These are phyloP conservation scores for Arabidopsis lyrata DNA, from an alignment of 441 rosid species.

Conservation along the genomic window DNA sequence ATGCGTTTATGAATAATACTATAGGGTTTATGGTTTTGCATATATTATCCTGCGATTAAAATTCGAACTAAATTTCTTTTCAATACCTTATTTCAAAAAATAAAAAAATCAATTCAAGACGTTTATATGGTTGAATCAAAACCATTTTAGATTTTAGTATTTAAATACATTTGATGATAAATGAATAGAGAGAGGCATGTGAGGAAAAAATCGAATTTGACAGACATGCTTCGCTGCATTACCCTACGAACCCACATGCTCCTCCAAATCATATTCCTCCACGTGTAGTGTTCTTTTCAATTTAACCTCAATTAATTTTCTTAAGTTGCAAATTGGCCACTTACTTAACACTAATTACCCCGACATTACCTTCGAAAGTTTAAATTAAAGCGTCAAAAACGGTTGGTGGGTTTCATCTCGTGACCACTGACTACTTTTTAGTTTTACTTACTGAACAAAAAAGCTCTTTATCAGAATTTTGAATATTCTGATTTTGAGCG, in stretches of 20 bases:
- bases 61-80: too few relatives aligned
- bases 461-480: constrained; percentile 10
- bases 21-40: constrained; percentile 2
- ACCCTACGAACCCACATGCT: constrained; percentile 35
- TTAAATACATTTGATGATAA: not conserved
- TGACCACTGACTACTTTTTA: constrained; percentile 41
- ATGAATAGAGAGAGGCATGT: constrained; percentile 20
- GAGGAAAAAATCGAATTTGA: constrained; percentile 22
- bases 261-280: constrained; percentile 27
- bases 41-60: not conserved
- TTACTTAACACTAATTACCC: constrained; percentile 10
- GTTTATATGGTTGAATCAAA: not conserved
- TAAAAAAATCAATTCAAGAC: not conserved
- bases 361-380: constrained; percentile 36
- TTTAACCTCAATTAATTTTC: not conserved
- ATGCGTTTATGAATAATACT: constrained; percentile 23
- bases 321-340: constrained; percentile 38
- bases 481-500: not conserved
- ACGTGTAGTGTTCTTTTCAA: constrained; percentile 15
- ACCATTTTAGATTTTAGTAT: not conserved
- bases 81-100: too few relatives aligned
- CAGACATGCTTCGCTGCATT: constrained; percentile 46
- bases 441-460: constrained; percentile 23
- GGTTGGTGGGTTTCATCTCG: constrained; percentile 38
- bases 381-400: constrained; percentile 41